phyloP scores from a whole-genome alignment of 768 basidiomycete genomes.

The Boletellus sp. region DNA sequence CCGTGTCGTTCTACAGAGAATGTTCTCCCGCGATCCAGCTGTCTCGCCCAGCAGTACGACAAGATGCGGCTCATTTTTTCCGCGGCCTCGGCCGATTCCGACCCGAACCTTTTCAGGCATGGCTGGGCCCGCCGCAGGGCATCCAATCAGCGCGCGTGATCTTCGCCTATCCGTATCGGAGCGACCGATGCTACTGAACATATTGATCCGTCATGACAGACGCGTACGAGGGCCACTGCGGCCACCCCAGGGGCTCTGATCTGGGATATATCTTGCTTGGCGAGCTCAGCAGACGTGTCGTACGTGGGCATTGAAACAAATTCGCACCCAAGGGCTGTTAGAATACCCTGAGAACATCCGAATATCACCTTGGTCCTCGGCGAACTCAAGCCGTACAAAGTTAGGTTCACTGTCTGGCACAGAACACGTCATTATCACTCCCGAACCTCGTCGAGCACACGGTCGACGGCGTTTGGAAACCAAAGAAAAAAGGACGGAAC shows the following conservation, averaged over 20 bases:
- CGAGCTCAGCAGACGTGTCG: background rate
- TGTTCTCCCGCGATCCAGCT: background rate
- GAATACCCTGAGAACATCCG: background rate
- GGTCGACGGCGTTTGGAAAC: background rate
- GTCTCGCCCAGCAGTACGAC: too few species aligned
- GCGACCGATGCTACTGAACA: conserved; percentile 7
- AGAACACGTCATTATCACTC: conserved; percentile 6
- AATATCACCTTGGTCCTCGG: background rate
- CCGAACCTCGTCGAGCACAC: conserved; percentile 2
- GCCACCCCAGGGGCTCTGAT: background rate
- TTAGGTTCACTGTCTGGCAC: conserved; percentile 15
- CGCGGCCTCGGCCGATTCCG: conserved; percentile 25
- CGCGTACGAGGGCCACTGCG: background rate
- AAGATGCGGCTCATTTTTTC: conserved; percentile 24
- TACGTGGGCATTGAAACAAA: background rate
- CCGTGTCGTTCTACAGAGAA: background rate
- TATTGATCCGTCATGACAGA: background rate
- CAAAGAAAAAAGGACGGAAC: too few species aligned
- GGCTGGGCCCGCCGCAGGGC: background rate
- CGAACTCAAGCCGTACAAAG: conserved; percentile 6
- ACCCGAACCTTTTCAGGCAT: background rate
- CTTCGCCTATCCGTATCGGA: conserved; percentile 18
- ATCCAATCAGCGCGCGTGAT: conserved; percentile 20
- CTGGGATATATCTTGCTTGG: background rate
- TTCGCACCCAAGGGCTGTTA: background rate